These are phyloP conservation scores for Exophiala bonariae DNA, from an alignment of 2,329 filamentous ascomycete species.

Conservation along the genomic window DNA sequence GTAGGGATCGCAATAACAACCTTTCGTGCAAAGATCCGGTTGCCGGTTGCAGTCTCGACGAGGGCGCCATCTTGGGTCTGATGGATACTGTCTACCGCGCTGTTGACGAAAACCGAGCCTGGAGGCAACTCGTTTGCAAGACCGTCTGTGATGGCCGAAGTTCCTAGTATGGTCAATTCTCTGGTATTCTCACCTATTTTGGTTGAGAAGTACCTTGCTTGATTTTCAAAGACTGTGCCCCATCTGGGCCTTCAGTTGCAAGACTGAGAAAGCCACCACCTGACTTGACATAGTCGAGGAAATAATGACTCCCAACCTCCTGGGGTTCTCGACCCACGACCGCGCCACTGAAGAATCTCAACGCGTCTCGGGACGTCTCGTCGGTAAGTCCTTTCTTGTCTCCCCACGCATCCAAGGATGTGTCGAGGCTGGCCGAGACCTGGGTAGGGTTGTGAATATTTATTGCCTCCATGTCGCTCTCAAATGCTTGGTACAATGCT, in stretches of 20 bases:
- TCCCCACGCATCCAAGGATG: conserved; percentile 13
- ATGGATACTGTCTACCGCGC: conserved; percentile 23
- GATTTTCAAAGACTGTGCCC: conserved; percentile 25
- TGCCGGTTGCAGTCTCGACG: conserved; percentile 30
- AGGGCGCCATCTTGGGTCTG: conserved; percentile 33
- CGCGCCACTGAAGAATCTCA: conserved; percentile 22
- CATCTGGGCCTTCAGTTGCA: background rate
- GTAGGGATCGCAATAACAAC: conserved; percentile 52
- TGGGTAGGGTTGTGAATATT: conserved; percentile 9
- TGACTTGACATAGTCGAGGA: conserved; percentile 3
- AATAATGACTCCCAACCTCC: background rate
- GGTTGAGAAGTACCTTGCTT: conserved; percentile 37
- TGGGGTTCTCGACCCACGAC: background rate
- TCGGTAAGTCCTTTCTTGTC: conserved; percentile 8
- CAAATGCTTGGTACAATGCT: conserved; percentile 8
- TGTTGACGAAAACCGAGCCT: conserved; percentile 15
- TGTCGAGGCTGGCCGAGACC: conserved; percentile 11
- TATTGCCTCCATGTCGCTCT: conserved; percentile 1
- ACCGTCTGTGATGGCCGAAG: conserved; percentile 15
- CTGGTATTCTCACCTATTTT: conserved; percentile 35
- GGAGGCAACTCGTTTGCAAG: conserved; percentile 14
- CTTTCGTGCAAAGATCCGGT: conserved; percentile 38
- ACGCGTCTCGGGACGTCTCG: background rate
- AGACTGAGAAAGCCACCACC: conserved; percentile 1
- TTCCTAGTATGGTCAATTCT: conserved; percentile 5